phyloP scores from a whole-genome alignment of 257 asterid species.

The Solanum phureja region DNA sequence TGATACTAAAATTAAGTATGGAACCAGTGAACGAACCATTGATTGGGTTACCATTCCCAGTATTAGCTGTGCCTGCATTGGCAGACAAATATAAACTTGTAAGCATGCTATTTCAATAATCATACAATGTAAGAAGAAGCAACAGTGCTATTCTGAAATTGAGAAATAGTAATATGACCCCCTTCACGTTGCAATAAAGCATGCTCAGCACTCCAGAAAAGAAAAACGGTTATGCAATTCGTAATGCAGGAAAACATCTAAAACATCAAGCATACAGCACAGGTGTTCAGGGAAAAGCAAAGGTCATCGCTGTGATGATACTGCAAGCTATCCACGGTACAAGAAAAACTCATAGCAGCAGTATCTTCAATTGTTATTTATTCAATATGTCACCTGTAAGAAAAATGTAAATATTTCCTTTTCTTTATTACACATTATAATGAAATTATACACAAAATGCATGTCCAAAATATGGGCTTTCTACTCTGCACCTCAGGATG shows the following conservation, averaged over 20 bases:
- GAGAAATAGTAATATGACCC: neutral
- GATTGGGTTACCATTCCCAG: conserved; percentile 74
- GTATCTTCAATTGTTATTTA: neutral
- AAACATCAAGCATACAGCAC: neutral
- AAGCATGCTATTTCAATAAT: neutral
- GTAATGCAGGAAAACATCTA: neutral
- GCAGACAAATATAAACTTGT: conserved; percentile 8
- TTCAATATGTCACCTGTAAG: neutral
- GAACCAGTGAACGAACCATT: conserved; percentile 52
- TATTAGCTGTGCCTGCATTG: conserved; percentile 67
- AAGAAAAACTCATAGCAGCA: neutral
- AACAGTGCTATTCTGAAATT: neutral
- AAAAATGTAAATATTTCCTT: neutral
- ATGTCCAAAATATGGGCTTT: neutral
- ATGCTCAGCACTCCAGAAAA: neutral
- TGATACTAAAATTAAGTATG: neutral
- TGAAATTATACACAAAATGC: neutral
- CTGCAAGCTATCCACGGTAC: neutral
- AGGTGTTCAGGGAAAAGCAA: neutral
- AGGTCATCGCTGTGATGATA: neutral
- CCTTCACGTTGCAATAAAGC: neutral
- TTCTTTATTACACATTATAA: neutral
- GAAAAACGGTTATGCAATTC: neutral
- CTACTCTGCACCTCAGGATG: neutral
- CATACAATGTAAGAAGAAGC: neutral